A percentile compares a stretch with the other conserved stretches of the same genome.
phyloP scores from a whole-genome alignment of 1,139 yeast genomes.

The Saccharomyces hybrid region DNA sequence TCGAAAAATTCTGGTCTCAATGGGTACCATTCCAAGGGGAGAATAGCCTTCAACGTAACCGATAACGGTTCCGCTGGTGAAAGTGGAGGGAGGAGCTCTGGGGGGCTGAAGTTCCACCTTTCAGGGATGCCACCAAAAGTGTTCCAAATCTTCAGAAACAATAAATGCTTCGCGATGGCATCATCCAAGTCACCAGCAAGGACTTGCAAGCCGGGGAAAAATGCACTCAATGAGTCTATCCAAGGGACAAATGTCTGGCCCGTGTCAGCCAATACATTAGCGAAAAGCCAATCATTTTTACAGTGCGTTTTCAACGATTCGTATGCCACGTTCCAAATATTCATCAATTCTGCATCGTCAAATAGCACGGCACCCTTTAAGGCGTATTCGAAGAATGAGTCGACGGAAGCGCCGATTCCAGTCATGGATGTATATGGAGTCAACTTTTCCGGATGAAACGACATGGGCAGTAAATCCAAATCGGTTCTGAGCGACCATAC shows the following conservation, averaged over 20 bases:
- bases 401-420: conserved; percentile 91
- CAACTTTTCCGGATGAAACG: conserved; percentile 54
- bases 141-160: conserved; percentile 75
- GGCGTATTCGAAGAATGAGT: conserved; percentile 86
- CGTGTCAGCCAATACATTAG: conserved; percentile 47
- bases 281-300: conserved; percentile 48
- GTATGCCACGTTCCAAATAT: conserved; percentile 55
- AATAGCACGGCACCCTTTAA: conserved; percentile 68
- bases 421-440: conserved; percentile 54
- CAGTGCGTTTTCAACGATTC: conserved; percentile 47
- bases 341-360: conserved; percentile 51
- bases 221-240: conserved; percentile 84
- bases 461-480: conserved; percentile 67
- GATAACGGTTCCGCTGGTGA: conserved; percentile 1
- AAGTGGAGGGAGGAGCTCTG: neutral
- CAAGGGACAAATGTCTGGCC: conserved; percentile 53
- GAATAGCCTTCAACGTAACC: conserved; percentile 6
- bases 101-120: conserved; percentile 53
- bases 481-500: conserved; percentile 62
- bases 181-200: conserved; percentile 65
- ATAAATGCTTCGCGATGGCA: conserved; percentile 55
- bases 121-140: conserved; percentile 79
- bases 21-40: conserved; percentile 82
- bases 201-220: conserved; percentile 80
- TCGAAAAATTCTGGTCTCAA: conserved; percentile 87